Base-by-base conservation (phyloP, 331 rosid species). In the Quercus phellos region DNA sequence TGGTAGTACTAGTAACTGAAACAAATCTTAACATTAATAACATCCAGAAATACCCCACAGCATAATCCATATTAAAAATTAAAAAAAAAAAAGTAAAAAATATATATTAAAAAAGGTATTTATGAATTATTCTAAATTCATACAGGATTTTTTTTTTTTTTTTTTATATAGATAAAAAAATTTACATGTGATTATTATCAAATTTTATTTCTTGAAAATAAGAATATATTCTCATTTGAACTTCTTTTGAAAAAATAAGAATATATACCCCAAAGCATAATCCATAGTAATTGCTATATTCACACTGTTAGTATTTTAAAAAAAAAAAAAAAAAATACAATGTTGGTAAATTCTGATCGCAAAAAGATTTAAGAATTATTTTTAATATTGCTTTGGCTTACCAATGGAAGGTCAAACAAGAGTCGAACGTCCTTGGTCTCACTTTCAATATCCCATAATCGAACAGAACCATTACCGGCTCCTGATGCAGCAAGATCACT, bases 401-500 rank as follows among this genome's bases (percentile, higher is more conserved):
- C 98, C 98, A 92, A 19, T 14, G 95, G 91, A 63, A 92, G 86
- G 79, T 81, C 74, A 76, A 82, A 83, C 29, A 93, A 82, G 9
- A 96, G 77, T 80, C 79, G 82, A 61, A 93, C 69, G 69, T 79
- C 87, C 70, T 84, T 95, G 63, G 84, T 73, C 77, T 95, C 99
- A 78, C 86, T 89, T 72, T 79, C 84, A 78, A 91, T 24, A 79
- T 87, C 79, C 98, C 97, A 95, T 74, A 95, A 80, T 74, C 90
- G 89, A 77, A 95, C 93, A 29, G 73, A 90, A 34, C 99, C 99
- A 54, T 91, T 90, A 58, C 96, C 98, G 17, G 98, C 99, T 58
- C 96, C 98, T 66, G 98, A 91, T 76, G 96, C 99, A 46, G 93
- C 96, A 81, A 95, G 94, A 77, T 95, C 99, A 77, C 97, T 93